A percentile compares a stretch with the other conserved stretches of the same genome.
phyloP scores from a whole-genome alignment of 179 eudicot genomes.

The Amaranthus tricolor region DNA sequence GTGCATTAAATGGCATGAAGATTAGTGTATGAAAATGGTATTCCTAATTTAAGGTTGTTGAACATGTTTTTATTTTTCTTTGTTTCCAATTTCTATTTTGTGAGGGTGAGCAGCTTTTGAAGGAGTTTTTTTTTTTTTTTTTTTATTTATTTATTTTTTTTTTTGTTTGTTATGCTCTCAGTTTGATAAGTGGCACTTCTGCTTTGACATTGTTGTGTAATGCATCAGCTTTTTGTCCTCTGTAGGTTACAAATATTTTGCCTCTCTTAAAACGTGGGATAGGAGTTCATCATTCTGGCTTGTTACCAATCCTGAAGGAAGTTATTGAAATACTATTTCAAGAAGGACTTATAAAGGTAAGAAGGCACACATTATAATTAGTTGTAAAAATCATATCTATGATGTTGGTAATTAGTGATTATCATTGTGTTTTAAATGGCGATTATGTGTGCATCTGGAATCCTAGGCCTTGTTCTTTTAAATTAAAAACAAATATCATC shows the following conservation, averaged over 20 bases:
- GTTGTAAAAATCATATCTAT: background rate
- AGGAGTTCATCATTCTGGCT: conserved; percentile 99
- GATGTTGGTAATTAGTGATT: background rate
- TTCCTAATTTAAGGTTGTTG: no score
- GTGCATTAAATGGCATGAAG: no score
- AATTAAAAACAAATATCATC: no score
- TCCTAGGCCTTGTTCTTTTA: no score
- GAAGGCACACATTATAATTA: conserved; percentile 11
- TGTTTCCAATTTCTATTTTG: no score
- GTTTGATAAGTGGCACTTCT: background rate
- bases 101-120: no score
- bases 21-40: no score
- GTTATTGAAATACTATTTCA: conserved; percentile 95
- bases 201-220: conserved; percentile 3
- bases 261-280: conserved; percentile 96
- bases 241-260: conserved; percentile 90
- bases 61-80: no score
- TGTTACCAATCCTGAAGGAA: conserved; percentile 97
- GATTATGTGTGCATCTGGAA: background rate
- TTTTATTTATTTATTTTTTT: no score
- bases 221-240: conserved; percentile 3
- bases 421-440: background rate
- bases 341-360: conserved; percentile 97
- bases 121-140: no score
- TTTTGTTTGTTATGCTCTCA: background rate